phyloP scores from a whole-genome alignment of 2,329 filamentous ascomycete species.

The Phyllosticta ampelicida region DNA sequence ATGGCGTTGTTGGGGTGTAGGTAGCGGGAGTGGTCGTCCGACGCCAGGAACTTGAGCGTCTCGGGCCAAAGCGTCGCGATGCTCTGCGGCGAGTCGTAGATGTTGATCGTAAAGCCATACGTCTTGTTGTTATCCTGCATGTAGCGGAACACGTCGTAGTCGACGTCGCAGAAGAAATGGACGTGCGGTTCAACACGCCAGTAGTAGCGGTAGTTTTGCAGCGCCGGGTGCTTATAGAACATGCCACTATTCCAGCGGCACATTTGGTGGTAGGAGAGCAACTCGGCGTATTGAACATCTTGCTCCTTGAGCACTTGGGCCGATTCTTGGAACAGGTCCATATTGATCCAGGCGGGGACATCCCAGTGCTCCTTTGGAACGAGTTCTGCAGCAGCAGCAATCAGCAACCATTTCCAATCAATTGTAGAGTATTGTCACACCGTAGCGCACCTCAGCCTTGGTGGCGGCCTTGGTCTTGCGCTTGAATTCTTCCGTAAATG shows the following conservation, averaged over 20 bases:
- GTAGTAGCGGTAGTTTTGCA: slow-evolving; percentile 77
- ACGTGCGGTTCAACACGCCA: slow-evolving; percentile 99
- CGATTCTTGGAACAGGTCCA: slow-evolving; percentile 75
- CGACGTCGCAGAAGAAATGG: slow-evolving; percentile 97
- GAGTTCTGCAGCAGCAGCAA: slow-evolving; percentile 45
- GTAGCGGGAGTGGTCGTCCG: slow-evolving; percentile 61
- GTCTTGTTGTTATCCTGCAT: slow-evolving; percentile 99
- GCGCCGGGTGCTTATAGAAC: slow-evolving; percentile 92
- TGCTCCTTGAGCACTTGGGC: slow-evolving; percentile 72
- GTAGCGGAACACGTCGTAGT: slow-evolving; percentile 97
- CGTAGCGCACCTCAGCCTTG: slow-evolving; percentile 79
- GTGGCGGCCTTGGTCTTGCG: slow-evolving; percentile 66
- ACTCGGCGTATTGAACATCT: slow-evolving; percentile 80
- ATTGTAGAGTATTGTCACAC: slow-evolving; percentile 33
- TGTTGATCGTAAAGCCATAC: slow-evolving; percentile 95
- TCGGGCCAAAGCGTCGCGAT: slow-evolving; percentile 92
- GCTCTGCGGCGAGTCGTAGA: slow-evolving; percentile 83
- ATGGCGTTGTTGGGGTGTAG: slow-evolving; percentile 76
- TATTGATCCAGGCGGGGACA: slow-evolving; percentile 82
- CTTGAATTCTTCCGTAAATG: slow-evolving; percentile 92
- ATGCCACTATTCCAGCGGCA: slow-evolving; percentile 97
- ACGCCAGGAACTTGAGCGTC: slow-evolving; percentile 74
- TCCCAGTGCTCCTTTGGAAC: slow-evolving; percentile 96
- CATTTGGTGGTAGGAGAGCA: slow-evolving; percentile 95
- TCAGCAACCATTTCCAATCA: slow-evolving; percentile 16